Evolutionary conservation across 225 moss, liverwort and hornwort species (phyloP).

Genomic region (Polytrichum commune): DNA sequence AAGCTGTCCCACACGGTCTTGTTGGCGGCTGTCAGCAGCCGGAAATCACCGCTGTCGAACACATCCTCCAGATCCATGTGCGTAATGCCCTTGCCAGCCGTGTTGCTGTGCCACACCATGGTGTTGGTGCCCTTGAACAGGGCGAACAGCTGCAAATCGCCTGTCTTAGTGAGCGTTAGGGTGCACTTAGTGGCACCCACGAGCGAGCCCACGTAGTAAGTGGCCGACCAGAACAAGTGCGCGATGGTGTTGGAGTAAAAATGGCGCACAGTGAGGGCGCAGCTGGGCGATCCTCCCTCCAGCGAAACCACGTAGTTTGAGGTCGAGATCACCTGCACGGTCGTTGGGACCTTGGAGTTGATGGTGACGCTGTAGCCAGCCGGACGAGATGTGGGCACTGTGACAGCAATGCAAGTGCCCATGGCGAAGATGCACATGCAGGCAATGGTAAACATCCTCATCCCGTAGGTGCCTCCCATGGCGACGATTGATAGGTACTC

Average conservation of each 20-base stretch:
- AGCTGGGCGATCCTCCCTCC: constrained; percentile 21
- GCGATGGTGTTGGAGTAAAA: constrained; percentile 12
- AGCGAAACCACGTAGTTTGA: constrained; percentile 22
- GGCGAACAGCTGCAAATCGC: constrained; percentile 32
- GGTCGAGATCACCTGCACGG: constrained; percentile 4
- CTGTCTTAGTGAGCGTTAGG: constrained; percentile 10
- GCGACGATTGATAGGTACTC: too few relatives aligned
- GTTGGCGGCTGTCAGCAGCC: constrained; percentile 15
- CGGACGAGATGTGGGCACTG: not conserved
- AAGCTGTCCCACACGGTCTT: constrained; percentile 12
- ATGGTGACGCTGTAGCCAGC: constrained; percentile 18
- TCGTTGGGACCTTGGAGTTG: not conserved
- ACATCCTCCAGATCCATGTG: constrained; percentile 29
- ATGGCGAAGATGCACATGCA: not conserved
- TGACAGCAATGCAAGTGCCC: not conserved
- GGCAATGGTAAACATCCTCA: too few relatives aligned
- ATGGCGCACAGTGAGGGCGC: constrained; percentile 36
- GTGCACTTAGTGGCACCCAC: constrained; percentile 21
- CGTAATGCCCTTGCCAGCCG: constrained; percentile 14
- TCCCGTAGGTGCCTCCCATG: too few relatives aligned
- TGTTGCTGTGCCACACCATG: constrained; percentile 35
- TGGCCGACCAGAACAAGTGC: constrained; percentile 36
- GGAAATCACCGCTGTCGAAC: constrained; percentile 28
- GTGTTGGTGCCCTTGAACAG: constrained; percentile 5
- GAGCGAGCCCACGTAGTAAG: constrained; percentile 36